Conservation (phyloP, 176 grass and related monocot genomes). For the Carex myosuroides region DNA sequence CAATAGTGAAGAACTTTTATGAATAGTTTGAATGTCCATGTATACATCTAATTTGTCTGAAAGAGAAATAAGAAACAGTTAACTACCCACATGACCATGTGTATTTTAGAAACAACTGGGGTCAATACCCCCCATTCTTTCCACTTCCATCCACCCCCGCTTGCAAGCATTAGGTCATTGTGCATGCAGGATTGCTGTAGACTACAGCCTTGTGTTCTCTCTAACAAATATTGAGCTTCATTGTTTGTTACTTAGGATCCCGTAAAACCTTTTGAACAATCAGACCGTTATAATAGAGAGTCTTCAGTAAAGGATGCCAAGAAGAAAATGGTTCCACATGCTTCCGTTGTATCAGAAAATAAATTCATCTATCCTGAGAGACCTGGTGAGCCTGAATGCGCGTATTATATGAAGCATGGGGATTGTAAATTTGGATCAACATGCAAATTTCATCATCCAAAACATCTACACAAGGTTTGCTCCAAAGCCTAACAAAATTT, state of each 20-base stretch:
- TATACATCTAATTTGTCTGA: neutral
- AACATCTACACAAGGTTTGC: constrained; percentile 1
- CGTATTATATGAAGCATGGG: constrained; percentile 45
- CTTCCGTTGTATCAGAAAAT: constrained; percentile 16
- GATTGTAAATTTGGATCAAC: constrained; percentile 38
- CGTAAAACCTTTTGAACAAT: neutral
- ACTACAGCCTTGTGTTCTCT: neutral
- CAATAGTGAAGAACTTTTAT: neutral
- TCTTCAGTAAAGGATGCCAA: constrained; percentile 18
- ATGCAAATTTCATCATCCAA: constrained; percentile 57
- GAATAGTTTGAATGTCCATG: neutral
- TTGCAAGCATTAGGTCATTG: neutral
- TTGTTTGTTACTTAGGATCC: neutral
- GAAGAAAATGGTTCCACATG: neutral
- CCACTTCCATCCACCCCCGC: neutral
- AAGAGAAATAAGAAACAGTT: neutral
- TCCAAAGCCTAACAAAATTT: neutral
- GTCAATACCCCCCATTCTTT: neutral
- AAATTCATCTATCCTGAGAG: constrained; percentile 33
- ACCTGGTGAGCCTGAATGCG: constrained; percentile 32
- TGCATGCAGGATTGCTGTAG: neutral
- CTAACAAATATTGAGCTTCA: neutral
- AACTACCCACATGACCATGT: neutral
- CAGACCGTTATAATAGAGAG: neutral
- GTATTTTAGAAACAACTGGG: neutral